phyloP scores from a whole-genome alignment of 139 green algal genomes.

The Tetradesmus lagerheimii region DNA sequence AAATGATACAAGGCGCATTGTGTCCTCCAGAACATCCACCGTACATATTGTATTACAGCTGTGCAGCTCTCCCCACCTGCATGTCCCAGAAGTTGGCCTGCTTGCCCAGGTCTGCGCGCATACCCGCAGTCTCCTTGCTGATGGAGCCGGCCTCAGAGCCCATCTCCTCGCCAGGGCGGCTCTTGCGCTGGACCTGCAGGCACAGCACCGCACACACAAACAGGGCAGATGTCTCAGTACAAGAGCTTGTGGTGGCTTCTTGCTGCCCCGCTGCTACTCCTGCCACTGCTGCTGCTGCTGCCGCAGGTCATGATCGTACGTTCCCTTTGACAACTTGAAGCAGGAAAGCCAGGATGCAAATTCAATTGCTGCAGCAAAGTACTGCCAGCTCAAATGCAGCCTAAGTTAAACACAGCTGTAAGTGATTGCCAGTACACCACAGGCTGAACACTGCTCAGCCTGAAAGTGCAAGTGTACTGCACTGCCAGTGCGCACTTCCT shows the following conservation, averaged over 20 bases:
- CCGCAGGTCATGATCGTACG: too few species aligned
- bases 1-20: too few species aligned
- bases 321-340: too few species aligned
- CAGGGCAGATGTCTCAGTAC: not conserved
- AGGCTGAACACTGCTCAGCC: too few species aligned
- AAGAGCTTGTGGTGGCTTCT: not conserved
- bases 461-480: not conserved
- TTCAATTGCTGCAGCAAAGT: not conserved
- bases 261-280: not conserved
- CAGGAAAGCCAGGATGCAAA: too few species aligned
- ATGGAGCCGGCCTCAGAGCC: not conserved
- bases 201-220: not conserved
- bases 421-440: too few species aligned
- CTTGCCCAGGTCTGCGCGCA: slow-evolving; percentile 42
- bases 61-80: not conserved
- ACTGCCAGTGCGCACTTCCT: not conserved
- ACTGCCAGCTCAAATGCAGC: not conserved
- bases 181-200: not conserved
- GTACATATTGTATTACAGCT: too few species aligned
- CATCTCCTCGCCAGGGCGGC: not conserved
- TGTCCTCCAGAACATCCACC: too few species aligned
- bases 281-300: not conserved
- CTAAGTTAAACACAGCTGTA: too few species aligned
- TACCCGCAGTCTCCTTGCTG: slow-evolving; percentile 16
- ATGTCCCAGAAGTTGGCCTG: slow-evolving; percentile 17